Base-by-base conservation (phyloP, 164 flowering plant genomes). In the Magnolia sinica region DNA sequence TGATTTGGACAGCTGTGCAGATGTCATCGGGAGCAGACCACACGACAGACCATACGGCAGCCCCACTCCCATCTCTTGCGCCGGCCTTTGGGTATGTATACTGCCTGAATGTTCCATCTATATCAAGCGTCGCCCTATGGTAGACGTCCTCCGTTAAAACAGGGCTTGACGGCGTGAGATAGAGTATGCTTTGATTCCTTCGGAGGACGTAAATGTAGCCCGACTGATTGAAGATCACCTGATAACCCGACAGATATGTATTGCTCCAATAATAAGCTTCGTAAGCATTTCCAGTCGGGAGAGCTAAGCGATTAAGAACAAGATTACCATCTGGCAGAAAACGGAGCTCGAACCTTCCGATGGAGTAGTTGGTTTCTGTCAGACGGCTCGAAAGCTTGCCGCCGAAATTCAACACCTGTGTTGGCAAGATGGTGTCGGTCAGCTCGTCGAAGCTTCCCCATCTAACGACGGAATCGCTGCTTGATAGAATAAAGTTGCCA, bases 401-500 rank as follows among this genome's bases (percentile, higher is more conserved):
- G 27, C 27, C 27, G 27, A 24, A 24, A 24, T 24, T 3, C 16
- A 73, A 51, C 45, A 7, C 24, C 51, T 73, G 75, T 5, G 45
- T 19, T 19, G 75, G 75, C 51, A 73, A 22, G 67, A 73, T 11
- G 8, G 75, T 73, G 19, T 73, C 75, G 4, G 75, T 73, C 6
- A 68, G 75, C 19, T 11, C 13, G 51, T 73, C 75, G 50, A 73
- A 73, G 24, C 67, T 73, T n/a, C 27, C 50, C 75, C 75, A 73
- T 29, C 11, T 29, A 23, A 59, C 4, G 5, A 10, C 66, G n/a
- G 74, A 65, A 9, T 76, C 71, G 11, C n/a, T 4, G 74, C 71
- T 13, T 2, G 27, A 72, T 16, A 86, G 76, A 2, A 84, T 76
- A 20, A 87, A 80, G 74, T 84, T 86, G 4, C 90, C 90, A 1